phyloP scores from a whole-genome alignment of 2,329 filamentous ascomycete species.

The Colletotrichum karsti region DNA sequence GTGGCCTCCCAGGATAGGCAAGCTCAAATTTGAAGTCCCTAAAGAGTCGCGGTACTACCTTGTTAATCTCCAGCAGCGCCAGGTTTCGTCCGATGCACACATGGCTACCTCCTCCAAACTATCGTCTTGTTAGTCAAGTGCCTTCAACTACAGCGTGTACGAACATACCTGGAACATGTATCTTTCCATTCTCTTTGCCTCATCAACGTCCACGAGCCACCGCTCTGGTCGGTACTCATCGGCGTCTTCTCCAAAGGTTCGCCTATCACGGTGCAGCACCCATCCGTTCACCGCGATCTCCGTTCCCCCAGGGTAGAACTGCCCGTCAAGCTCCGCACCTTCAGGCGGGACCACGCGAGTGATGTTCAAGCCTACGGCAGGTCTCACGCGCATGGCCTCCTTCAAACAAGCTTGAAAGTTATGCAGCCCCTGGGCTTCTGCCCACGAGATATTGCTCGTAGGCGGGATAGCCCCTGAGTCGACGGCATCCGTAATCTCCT shows the following conservation, averaged over 20 bases:
- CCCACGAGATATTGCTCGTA: slow-evolving; percentile 55
- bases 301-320: slow-evolving; percentile 60
- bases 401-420: slow-evolving; percentile 67
- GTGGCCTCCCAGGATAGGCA: slow-evolving; percentile 55
- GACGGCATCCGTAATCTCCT: slow-evolving; percentile 55
- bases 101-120: slow-evolving; percentile 64
- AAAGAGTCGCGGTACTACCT: slow-evolving; percentile 63
- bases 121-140: not conserved
- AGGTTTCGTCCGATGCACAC: slow-evolving; percentile 65
- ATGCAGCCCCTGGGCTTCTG: slow-evolving; percentile 54
- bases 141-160: not conserved
- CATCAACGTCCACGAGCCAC: slow-evolving; percentile 59
- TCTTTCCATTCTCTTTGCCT: slow-evolving; percentile 56
- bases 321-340: slow-evolving; percentile 60
- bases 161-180: slow-evolving; percentile 62
- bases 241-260: slow-evolving; percentile 59
- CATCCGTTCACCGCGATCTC: slow-evolving; percentile 62
- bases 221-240: slow-evolving; percentile 62
- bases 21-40: slow-evolving; percentile 63
- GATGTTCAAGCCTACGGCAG: slow-evolving; percentile 63
- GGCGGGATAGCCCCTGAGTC: slow-evolving; percentile 40
- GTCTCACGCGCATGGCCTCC: slow-evolving; percentile 64
- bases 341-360: slow-evolving; percentile 58
- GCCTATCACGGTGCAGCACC: slow-evolving; percentile 58
- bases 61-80: slow-evolving; percentile 66